Evolutionary conservation across 73 alveolate genomes (phyloP), one percentile per base, ranked within the genome.

Genomic region (Effrenium voratum): DNA sequence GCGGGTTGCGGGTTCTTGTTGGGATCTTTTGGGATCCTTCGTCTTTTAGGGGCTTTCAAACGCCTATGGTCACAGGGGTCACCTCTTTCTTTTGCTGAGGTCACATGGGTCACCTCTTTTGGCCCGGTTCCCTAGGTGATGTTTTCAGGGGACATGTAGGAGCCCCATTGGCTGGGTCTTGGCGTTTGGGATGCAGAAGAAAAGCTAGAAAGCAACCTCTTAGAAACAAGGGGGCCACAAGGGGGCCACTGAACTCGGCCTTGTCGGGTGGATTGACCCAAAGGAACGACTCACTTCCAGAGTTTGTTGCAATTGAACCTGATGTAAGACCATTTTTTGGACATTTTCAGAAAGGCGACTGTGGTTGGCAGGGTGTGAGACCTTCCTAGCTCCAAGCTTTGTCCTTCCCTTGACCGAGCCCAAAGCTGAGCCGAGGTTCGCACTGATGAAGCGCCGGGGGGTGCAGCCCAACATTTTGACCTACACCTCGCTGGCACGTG

Each of bases 381-480:
- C 16, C 47, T 32, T 3, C 30, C 30, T 60, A 22, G 30, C 40
- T 22, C 30, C 40, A 60, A 24, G 16, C 75, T 24, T 8, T 38
- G 40, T 22, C 75, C 30, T 6, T 22, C 30, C 16, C 75, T 38
- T 24, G 34, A 5, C 16, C 40, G 34, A 24, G 3, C 75, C 75
- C 85, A 6, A 22, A 36, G 34, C 52, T 40, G 85, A n/a, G 30
- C 38, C 4, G 28, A 82, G 92, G 92, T 82, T 82, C 49, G 47
- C 15, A 24, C 50, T 82, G 49, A 82, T 82, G 92, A 72, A 82
- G 49, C 36, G 15, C 32, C 92, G 92, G 46, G 92, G 73, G 73
- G 49, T 82, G 16, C 92, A 82, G 92, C 92, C 92, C 0, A 82
- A 82, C n/a, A 82, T 82, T 26, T 6, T 82, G 40, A 82, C 92